Evolutionary conservation across 331 rosid species (phyloP).

Genomic region (Acacia concinna): DNA sequence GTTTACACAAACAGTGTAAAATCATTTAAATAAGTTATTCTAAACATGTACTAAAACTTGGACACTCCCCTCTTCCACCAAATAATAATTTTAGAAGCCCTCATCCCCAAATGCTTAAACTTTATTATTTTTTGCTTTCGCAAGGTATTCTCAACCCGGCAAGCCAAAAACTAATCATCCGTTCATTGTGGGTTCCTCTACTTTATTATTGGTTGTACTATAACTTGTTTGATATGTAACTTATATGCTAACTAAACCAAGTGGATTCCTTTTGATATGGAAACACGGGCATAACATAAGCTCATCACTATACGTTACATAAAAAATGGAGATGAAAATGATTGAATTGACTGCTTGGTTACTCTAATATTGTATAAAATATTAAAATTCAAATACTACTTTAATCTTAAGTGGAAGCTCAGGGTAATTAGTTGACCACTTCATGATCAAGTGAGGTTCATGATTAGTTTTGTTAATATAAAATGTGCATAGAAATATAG

Average conservation of each 20-base stretch:
- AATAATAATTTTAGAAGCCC: not conserved
- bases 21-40: too few relatives aligned
- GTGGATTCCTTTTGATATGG: not conserved
- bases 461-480: not conserved
- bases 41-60: too few relatives aligned
- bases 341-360: not conserved
- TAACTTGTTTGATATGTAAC: too few relatives aligned
- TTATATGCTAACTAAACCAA: not conserved
- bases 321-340: not conserved
- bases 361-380: not conserved
- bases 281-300: not conserved
- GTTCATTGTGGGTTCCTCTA: too few relatives aligned
- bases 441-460: not conserved
- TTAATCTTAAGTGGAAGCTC: not conserved
- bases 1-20: too few relatives aligned
- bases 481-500: too few relatives aligned
- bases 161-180: too few relatives aligned
- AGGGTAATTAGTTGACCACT: not conserved
- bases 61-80: not conserved
- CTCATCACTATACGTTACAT: not conserved
- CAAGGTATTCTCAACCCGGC: too few relatives aligned
- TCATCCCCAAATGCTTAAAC: not conserved
- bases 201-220: not conserved
- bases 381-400: not conserved
- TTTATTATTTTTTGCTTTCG: too few relatives aligned